Evolutionary conservation across 257 asterid species (phyloP).

Genomic region (Jacaranda mimosifolia): DNA sequence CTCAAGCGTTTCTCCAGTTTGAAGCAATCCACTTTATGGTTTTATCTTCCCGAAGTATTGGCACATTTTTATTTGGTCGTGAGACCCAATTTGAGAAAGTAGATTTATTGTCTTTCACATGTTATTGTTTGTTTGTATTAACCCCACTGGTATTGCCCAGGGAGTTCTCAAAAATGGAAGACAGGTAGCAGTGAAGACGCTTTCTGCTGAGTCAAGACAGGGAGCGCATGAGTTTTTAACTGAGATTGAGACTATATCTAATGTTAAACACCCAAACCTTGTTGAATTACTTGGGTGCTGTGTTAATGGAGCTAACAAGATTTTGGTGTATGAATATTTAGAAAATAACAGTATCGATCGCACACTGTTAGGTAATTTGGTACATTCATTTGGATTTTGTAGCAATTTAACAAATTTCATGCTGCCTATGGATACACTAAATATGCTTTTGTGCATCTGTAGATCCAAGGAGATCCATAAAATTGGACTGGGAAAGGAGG

Average conservation of each 20-base stretch:
- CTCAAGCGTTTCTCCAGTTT: conserved; percentile 20
- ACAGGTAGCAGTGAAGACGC: conserved; percentile 69
- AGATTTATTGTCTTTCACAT: conserved; percentile 2
- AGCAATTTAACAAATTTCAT: neutral
- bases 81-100: conserved; percentile 10
- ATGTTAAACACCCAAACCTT: conserved; percentile 77
- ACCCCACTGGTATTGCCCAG: conserved; percentile 45
- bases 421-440: neutral
- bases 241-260: conserved; percentile 70
- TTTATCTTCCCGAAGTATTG: neutral
- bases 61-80: neutral
- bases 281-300: conserved; percentile 76
- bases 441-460: conserved; percentile 18
- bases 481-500: conserved; percentile 64
- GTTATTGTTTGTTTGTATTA: conserved; percentile 19
- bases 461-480: conserved; percentile 55
- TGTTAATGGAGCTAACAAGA: conserved; percentile 60
- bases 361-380: conserved; percentile 59
- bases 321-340: conserved; percentile 70
- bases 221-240: conserved; percentile 70
- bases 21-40: conserved; percentile 2
- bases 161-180: conserved; percentile 61
- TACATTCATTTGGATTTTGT: conserved; percentile 2
- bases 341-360: conserved; percentile 72
- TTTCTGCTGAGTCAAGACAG: conserved; percentile 69